Base-by-base conservation (phyloP, 306 rosid species). In the Gleditsia sinensis region DNA sequence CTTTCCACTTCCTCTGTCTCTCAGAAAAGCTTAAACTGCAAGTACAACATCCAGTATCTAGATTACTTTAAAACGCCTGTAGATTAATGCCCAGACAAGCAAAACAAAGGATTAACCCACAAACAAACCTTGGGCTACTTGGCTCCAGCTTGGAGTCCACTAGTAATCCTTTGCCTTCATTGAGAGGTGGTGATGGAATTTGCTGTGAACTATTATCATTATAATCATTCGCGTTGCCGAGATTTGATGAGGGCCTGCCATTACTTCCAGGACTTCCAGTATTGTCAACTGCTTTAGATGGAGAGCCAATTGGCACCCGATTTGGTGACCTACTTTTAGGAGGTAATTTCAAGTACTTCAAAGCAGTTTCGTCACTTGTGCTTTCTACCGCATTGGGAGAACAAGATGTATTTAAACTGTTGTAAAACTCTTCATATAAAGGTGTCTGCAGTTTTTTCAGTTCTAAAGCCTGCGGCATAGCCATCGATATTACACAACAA, bases 1-100 rank as follows among this genome's bases (percentile, higher is more conserved):
- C 99, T 79, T 95, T 92, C 99, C 99, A 95, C 86, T 90, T 92
- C 77, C 91, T 92, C 83, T 92, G 91, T 78, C 87, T 92, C 80
- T 95, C 98, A 4, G 98, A 88, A 80, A 84, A 88, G 88, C 84
- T 85, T 82, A 82, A 73, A 72, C 97, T 90, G 87, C 74, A 59
- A 71, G 63, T 33, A 68, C n/a, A 63, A 63, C 62, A 34, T 50
- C 43, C 5, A 20, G 17, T 30, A 36, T 50, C 66, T 75, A 76
- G 78, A 71, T 72, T 45, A 61, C 68, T n/a, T n/a, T n/a, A n/a
- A n/a, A n/a, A n/a, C n/a, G n/a, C n/a, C n/a, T n/a, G n/a, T n/a
- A n/a, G n/a, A 25, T 40, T 57, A 51, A 74, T 6, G 69, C 49
- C 10, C 25, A 42, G 28, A 76, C 61, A 80, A 61, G 60, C 33